A percentile compares a stretch with the other conserved stretches of the same genome.
Evolutionary conservation across 768 basidiomycete genomes (phyloP).

Genomic region (Russula griseocarnosa): DNA sequence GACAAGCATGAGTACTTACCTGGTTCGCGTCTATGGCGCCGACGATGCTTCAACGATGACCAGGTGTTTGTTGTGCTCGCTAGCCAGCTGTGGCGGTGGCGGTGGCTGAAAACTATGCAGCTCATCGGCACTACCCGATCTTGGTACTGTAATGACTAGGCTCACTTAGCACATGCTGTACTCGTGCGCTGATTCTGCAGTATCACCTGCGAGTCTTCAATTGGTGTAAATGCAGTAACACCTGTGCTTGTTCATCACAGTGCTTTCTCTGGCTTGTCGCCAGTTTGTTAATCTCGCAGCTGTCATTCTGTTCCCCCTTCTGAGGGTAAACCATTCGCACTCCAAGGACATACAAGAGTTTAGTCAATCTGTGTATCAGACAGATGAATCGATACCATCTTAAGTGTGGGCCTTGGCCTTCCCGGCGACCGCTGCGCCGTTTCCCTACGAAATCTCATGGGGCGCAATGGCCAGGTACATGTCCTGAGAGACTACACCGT

Average conservation of each 20-base stretch:
- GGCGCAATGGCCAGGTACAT: background rate
- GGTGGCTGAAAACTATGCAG: slow-evolving; percentile 25
- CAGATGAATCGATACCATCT: too few species aligned
- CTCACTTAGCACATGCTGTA: background rate
- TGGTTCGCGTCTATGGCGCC: slow-evolving; percentile 11
- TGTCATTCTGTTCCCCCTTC: too few species aligned
- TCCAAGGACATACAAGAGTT: too few species aligned
- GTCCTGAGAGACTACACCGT: background rate
- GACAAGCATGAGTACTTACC: slow-evolving; percentile 10
- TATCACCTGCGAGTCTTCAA: background rate
- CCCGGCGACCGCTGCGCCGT: too few species aligned
- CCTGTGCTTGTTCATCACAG: background rate
- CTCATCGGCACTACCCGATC: slow-evolving; percentile 13
- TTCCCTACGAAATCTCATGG: too few species aligned
- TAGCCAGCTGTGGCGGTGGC: background rate
- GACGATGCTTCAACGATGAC: slow-evolving; percentile 8
- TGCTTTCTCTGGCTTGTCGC: background rate
- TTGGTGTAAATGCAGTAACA: background rate
- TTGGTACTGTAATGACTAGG: too few species aligned
- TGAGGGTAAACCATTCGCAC: too few species aligned
- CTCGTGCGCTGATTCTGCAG: background rate
- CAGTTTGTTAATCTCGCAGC: too few species aligned
- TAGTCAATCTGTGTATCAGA: too few species aligned
- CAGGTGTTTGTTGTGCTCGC: background rate
- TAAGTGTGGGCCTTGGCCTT: too few species aligned